Evolutionary conservation across 2,329 filamentous ascomycete genomes (phyloP).

Genomic region (Epichloe bromicola): DNA sequence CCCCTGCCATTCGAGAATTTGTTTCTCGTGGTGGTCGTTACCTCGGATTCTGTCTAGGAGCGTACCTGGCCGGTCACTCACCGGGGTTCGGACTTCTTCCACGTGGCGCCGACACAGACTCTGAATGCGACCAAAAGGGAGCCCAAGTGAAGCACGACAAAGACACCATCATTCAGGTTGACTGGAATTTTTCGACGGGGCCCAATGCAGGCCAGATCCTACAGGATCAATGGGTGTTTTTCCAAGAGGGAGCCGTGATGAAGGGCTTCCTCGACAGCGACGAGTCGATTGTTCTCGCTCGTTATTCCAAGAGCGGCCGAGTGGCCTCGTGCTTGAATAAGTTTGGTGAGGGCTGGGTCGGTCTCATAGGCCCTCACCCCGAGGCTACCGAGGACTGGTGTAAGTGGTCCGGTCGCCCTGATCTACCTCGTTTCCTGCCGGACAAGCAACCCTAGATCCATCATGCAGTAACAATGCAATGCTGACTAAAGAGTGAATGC

Average conservation of each 20-base stretch:
- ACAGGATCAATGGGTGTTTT: slow-evolving; percentile 13
- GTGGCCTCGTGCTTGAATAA: slow-evolving; percentile 13
- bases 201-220: slow-evolving; percentile 7
- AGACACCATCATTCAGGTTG: slow-evolving; percentile 13
- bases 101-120: slow-evolving; percentile 4
- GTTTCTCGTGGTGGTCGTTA: slow-evolving; percentile 13
- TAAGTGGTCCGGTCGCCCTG: slow-evolving; percentile 7
- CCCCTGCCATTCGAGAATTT: slow-evolving; percentile 9
- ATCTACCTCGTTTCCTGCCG: too few species aligned
- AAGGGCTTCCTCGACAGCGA: slow-evolving; percentile 8
- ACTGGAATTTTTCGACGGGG: slow-evolving; percentile 13
- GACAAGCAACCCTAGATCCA: neutral
- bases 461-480: neutral
- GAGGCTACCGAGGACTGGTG: slow-evolving; percentile 15
- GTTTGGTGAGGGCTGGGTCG: slow-evolving; percentile 14
- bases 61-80: slow-evolving; percentile 13
- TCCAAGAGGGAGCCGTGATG: slow-evolving; percentile 15
- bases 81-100: slow-evolving; percentile 13
- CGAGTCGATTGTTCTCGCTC: slow-evolving; percentile 8
- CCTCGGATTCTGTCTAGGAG: slow-evolving; percentile 16
- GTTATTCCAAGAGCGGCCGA: slow-evolving; percentile 12
- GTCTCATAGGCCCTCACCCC: slow-evolving; percentile 14
- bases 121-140: slow-evolving; percentile 7
- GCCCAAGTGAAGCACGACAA: slow-evolving; percentile 11
- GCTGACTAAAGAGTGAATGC: neutral